A percentile compares a stretch with the other conserved stretches of the same genome.
Evolutionary conservation across 2,329 filamentous ascomycete species (phyloP).

Genomic region (Tothia fuscella): DNA sequence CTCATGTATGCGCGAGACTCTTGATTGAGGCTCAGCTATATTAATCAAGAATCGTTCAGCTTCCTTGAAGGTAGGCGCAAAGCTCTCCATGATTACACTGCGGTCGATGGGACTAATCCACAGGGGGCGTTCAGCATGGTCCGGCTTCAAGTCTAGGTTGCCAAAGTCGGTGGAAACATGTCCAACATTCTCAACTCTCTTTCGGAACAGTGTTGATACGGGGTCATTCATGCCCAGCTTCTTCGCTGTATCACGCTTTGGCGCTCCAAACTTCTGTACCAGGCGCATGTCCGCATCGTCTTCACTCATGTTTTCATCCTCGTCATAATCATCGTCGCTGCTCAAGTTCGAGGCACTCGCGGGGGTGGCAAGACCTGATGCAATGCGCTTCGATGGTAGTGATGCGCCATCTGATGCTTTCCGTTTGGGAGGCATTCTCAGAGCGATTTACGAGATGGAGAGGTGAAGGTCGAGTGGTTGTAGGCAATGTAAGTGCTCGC

Average conservation of each 20-base stretch:
- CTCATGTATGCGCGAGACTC: conserved; percentile 85
- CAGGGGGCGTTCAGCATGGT: conserved; percentile 79
- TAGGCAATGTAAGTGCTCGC: no score
- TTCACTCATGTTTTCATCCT: conserved; percentile 34
- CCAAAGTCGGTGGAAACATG: conserved; percentile 56
- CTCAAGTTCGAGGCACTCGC: conserved; percentile 34
- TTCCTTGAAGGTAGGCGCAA: conserved; percentile 73
- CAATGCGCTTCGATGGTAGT: conserved; percentile 30
- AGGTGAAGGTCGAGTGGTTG: background rate
- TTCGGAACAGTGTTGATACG: conserved; percentile 1
- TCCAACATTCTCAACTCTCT: background rate
- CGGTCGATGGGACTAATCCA: conserved; percentile 87
- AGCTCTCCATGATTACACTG: conserved; percentile 86
- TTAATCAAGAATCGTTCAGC: conserved; percentile 93
- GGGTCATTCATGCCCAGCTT: conserved; percentile 20
- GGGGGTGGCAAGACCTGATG: conserved; percentile 30
- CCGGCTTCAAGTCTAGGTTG: conserved; percentile 68
- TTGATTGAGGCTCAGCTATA: conserved; percentile 83
- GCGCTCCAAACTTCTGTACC: conserved; percentile 41
- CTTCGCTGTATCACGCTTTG: conserved; percentile 29
- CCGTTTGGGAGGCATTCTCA: conserved; percentile 55
- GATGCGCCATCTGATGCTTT: conserved; percentile 47
- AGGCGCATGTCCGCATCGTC: conserved; percentile 29
- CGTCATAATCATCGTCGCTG: conserved; percentile 46
- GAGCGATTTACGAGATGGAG: background rate